Evolutionary conservation across 1,284 basidiomycete genomes (phyloP).

Genomic region (Cryptococcus amylolentus): DNA sequence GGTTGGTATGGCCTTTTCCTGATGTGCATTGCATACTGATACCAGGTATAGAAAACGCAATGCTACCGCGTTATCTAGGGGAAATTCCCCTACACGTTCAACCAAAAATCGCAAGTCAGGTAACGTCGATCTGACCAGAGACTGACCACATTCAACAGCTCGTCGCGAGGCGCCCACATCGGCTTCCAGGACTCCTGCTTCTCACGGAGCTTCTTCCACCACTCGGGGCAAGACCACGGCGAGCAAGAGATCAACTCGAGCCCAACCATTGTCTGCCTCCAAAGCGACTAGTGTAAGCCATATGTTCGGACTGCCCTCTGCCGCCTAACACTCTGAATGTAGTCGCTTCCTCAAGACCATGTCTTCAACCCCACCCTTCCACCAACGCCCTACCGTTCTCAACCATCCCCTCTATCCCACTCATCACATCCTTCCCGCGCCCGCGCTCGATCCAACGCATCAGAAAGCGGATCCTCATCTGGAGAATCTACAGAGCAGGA

Average conservation of each 20-base stretch:
- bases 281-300: conserved; percentile 17
- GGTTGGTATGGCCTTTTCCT: conserved; percentile 22
- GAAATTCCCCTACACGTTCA: conserved; percentile 11
- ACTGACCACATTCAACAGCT: conserved; percentile 4
- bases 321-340: neutral
- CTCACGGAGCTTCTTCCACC: neutral
- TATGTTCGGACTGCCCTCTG: too few species aligned
- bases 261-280: neutral
- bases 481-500: conserved; percentile 5
- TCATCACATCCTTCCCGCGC: conserved; percentile 12
- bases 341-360: conserved; percentile 43
- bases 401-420: conserved; percentile 34
- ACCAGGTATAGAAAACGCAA: conserved; percentile 13
- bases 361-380: conserved; percentile 42
- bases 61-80: conserved; percentile 4
- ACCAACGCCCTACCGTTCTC: conserved; percentile 35
- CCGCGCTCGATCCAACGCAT: conserved; percentile 1
- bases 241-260: neutral
- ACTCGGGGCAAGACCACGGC: conserved; percentile 2
- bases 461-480: neutral
- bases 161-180: conserved; percentile 9
- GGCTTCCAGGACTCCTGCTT: too few species aligned
- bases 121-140: neutral
- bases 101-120: conserved; percentile 22
- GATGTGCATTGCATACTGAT: neutral